A percentile compares a stretch with the other conserved stretches of the same genome.
phyloP scores from a whole-genome alignment of 306 rosid genomes.

The Trichosanthes cucumerina region DNA sequence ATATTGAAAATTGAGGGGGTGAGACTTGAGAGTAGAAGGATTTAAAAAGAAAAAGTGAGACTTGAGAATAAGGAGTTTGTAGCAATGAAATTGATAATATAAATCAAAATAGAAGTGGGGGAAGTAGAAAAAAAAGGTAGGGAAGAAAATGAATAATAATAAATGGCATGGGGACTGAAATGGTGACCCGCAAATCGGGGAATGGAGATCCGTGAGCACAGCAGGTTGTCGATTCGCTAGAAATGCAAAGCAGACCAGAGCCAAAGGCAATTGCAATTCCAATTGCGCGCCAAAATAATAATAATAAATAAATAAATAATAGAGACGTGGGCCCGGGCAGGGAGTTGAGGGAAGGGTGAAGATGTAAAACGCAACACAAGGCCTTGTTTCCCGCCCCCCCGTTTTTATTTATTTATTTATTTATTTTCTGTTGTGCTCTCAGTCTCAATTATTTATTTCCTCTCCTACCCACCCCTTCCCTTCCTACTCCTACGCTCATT shows the following conservation, averaged over 20 bases:
- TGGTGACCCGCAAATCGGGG: conserved; percentile 12
- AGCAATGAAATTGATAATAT: too few species aligned
- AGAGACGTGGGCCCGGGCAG: background rate
- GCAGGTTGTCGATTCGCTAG: background rate
- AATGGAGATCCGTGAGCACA: background rate
- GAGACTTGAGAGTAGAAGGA: too few species aligned
- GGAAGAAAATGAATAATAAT: too few species aligned
- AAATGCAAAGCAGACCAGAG: background rate
- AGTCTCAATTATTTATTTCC: background rate
- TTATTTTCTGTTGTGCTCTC: background rate
- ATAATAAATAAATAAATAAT: background rate
- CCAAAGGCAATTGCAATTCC: too few species aligned
- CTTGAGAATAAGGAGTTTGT: too few species aligned
- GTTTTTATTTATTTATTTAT: too few species aligned
- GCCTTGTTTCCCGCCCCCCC: conserved; percentile 5
- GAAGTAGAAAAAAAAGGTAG: background rate
- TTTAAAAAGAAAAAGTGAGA: too few species aligned
- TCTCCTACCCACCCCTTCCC: background rate
- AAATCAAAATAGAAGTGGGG: background rate
- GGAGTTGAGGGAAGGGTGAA: background rate
- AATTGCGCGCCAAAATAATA: background rate
- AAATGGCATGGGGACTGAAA: background rate
- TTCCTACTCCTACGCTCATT: background rate
- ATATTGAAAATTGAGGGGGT: too few species aligned
- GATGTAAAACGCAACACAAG: background rate